Conservation (phyloP, 257 asterid genomes). For the Capsicum rhomboideum region DNA sequence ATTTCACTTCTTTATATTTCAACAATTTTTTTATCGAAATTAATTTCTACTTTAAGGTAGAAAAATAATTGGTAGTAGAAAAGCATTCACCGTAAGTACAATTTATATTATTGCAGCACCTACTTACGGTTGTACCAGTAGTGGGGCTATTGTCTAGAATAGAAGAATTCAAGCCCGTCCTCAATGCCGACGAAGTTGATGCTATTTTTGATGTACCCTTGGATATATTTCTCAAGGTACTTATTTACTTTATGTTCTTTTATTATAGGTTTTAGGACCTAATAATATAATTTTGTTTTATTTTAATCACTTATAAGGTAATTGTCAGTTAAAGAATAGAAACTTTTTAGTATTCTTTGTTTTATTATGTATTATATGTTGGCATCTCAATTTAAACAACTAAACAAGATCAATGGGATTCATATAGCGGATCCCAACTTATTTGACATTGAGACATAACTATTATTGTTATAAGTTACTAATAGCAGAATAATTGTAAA, state of each 20-base stretch:
- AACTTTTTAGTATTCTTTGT: not conserved
- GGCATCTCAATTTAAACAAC: not conserved
- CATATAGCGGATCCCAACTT: not conserved
- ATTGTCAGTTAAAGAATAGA: not conserved
- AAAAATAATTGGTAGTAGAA: not conserved
- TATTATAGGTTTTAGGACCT: not conserved
- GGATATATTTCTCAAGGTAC: constrained; percentile 45
- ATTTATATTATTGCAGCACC: constrained; percentile 28
- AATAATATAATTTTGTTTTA: too few species aligned
- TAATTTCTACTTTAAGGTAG: not conserved
- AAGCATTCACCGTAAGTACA: not conserved
- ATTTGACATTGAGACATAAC: not conserved
- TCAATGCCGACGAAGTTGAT: constrained; percentile 58
- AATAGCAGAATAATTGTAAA: not conserved
- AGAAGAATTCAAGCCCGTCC: constrained; percentile 44
- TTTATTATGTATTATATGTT: not conserved
- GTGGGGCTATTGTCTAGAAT: constrained; percentile 34
- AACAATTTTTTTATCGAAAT: not conserved
- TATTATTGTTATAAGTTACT: not conserved
- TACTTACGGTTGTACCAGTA: constrained; percentile 51
- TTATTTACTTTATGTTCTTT: not conserved
- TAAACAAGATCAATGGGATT: not conserved
- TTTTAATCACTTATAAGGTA: not conserved
- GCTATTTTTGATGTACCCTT: constrained; percentile 49
- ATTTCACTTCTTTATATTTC: not conserved